Conservation (phyloP, 176 grass and related monocot species). For the Musa itinerans region DNA sequence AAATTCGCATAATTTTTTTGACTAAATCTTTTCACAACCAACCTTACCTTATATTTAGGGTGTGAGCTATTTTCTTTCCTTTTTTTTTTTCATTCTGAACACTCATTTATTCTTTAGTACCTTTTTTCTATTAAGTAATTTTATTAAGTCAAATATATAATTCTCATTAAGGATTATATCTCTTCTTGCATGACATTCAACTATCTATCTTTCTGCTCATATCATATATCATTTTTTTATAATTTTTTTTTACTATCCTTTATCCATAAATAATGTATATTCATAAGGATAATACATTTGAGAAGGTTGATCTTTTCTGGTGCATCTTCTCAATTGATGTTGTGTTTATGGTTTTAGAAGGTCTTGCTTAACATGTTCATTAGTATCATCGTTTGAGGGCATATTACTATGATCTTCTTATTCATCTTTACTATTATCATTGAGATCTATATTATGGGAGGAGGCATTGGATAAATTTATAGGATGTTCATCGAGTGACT, state of each 20-base stretch:
- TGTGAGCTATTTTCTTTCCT: background rate
- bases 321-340: no score
- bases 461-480: rapidly evolving
- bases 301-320: no score
- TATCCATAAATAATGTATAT: background rate
- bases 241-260: background rate
- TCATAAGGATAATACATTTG: background rate
- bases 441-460: no score
- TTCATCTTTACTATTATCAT: no score
- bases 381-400: no score
- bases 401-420: no score
- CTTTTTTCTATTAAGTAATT: background rate
- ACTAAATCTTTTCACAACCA: background rate
- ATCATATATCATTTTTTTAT: background rate
- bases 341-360: no score
- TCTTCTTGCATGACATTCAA: background rate
- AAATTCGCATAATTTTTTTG: no score
- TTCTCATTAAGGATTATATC: background rate
- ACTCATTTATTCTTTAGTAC: background rate
- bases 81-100: background rate
- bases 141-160: background rate
- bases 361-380: no score
- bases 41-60: background rate
- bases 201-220: background rate
- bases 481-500: no score